Evolutionary conservation across 305 asterid genomes (phyloP), one percentile per base, ranked within the genome.

Genomic region (Andrographis paniculata): DNA sequence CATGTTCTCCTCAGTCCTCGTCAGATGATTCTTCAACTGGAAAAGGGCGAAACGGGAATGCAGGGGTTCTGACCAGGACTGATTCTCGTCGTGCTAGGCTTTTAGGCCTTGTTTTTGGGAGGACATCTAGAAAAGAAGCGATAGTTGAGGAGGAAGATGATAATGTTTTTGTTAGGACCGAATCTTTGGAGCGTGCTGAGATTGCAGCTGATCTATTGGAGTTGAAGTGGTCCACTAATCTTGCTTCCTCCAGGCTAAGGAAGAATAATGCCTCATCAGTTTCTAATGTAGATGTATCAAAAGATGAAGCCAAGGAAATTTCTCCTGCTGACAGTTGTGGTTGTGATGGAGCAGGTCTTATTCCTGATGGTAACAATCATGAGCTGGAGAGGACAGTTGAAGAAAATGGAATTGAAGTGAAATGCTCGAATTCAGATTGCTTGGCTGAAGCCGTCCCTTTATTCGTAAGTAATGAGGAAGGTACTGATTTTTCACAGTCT

Each of bases 151-250:
- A 35, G 51, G 73, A 64, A 37, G 69, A 64, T 39, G 60, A 36
- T 31, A 36, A 61, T 15, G 62, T 53, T 39, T 67, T 50, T 52
- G 60, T 45, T 45, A 61, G 80, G 64, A 50, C 67, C 9, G 79
- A 76, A 12, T 73, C 95, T 1, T 50, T 86, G 71, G 93, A 80
- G 64, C 77, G 83, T 47, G 98, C 98, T 56, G 83, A 86, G 75
- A 78, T 72, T 61, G 95, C 95, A 24, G 94, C 94, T 64, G 87
- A 89, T 78, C 87, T 91, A 21, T 68, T 91, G 74, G 98, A 91
- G 51, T 74, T 91, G 65, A 86, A 69, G 60, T 86, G 95, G 96
- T 76, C 92, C 20, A 89, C 97, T 48, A 84, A 78, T 73, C 78
- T 80, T 46, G 65, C 42, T 65, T 67, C 87, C 20, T 50, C 75